A percentile compares a stretch with the other conserved stretches of the same genome.
Conservation (phyloP, 1,284 basidiomycete species). For the Stygiomarasmius scandens region DNA sequence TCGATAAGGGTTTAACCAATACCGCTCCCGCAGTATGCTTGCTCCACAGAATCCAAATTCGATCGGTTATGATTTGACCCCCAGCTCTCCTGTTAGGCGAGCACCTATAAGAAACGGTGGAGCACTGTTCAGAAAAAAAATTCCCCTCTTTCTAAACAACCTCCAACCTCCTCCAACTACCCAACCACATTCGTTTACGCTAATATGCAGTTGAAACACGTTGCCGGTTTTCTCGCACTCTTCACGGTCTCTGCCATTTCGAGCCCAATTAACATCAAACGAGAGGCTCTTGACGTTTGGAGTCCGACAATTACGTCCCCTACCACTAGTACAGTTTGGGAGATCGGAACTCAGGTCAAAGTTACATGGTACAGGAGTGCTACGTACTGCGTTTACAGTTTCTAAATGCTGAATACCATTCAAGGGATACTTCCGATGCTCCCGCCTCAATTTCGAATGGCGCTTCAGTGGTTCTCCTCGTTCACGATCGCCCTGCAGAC, state of each 20-base stretch:
- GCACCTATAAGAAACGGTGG: too few species aligned
- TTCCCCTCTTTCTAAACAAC: not conserved
- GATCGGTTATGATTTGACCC: not conserved
- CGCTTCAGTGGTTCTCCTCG: slow-evolving; percentile 1
- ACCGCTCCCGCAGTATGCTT: not conserved
- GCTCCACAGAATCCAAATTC: not conserved
- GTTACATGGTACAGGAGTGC: slow-evolving; percentile 16
- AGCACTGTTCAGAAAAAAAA: too few species aligned
- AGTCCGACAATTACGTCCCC: slow-evolving; percentile 13
- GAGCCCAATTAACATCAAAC: not conserved
- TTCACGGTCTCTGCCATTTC: slow-evolving; percentile 5
- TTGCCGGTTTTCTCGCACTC: not conserved
- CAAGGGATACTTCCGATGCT: slow-evolving; percentile 11
- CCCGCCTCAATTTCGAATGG: slow-evolving; percentile 7
- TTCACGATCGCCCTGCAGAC: not conserved
- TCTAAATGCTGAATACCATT: too few species aligned
- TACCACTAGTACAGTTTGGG: slow-evolving; percentile 9
- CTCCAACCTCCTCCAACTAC: not conserved
- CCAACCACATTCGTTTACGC: not conserved
- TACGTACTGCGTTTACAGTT: too few species aligned
- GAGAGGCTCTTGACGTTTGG: slow-evolving; percentile 8
- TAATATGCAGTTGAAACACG: not conserved
- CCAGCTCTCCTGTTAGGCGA: not conserved
- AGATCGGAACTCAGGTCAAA: slow-evolving; percentile 7
- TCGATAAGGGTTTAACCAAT: too few species aligned